phyloP scores from a whole-genome alignment of 345 rosid genomes.

The Citrus maxima region DNA sequence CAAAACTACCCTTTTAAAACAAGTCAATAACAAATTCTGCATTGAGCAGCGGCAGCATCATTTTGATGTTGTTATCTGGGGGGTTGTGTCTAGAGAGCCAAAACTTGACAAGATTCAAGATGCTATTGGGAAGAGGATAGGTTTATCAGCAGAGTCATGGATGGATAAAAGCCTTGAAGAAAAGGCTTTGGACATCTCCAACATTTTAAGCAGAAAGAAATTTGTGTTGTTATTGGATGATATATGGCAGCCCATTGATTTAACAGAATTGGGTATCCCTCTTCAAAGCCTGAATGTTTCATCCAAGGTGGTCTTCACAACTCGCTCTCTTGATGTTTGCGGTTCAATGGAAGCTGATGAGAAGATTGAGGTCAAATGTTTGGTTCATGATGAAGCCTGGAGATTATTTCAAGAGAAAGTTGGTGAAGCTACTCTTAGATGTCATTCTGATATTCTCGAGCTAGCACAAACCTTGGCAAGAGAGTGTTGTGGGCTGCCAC shows the following conservation, averaged over 20 bases:
- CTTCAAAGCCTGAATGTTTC: not conserved
- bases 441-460: not conserved
- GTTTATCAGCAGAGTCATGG: not conserved
- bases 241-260: constrained; percentile 1
- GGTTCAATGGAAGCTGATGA: not conserved
- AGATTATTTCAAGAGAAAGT: not conserved
- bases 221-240: constrained; percentile 6
- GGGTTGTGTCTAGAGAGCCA: not conserved
- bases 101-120: not conserved
- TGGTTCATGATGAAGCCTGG: not conserved
- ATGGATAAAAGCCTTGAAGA: not conserved
- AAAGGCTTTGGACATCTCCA: not conserved
- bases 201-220: not conserved
- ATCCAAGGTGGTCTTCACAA: not conserved
- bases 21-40: constrained; percentile 8
- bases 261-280: constrained; percentile 5
- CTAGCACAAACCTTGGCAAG: not conserved
- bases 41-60: too few relatives aligned
- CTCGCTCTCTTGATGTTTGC: constrained; percentile 2
- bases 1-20: not conserved
- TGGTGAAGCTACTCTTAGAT: not conserved
- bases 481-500: constrained; percentile 6
- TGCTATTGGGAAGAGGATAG: not conserved
- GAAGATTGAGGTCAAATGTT: not conserved
- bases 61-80: constrained; percentile 12